Conservation (phyloP, 768 basidiomycete species). For the Xerocomus brunneocitrinus region DNA sequence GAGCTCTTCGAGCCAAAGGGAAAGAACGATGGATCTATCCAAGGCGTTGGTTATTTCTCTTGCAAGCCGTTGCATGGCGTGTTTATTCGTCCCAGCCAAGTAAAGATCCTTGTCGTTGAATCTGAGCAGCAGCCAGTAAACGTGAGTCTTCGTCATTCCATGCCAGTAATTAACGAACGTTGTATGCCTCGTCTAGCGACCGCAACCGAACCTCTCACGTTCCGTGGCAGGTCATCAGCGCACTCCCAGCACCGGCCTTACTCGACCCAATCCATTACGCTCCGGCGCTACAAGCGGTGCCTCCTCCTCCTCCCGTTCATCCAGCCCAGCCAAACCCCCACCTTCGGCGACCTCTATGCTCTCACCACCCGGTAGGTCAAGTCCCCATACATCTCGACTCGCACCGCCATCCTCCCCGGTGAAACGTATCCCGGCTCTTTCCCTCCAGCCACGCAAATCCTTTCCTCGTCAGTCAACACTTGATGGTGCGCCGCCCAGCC, state of each 20-base stretch:
- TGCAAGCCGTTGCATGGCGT: conserved; percentile 78
- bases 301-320: conserved; percentile 62
- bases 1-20: conserved; percentile 80
- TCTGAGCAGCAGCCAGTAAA: conserved; percentile 22
- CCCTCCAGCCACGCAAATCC: conserved; percentile 48
- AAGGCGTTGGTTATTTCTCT: conserved; percentile 74
- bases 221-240: conserved; percentile 53
- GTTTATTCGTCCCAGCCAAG: conserved; percentile 84
- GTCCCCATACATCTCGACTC: conserved; percentile 27
- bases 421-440: conserved; percentile 47
- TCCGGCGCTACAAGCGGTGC: conserved; percentile 31
- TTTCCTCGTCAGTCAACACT: conserved; percentile 42
- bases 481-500: conserved; percentile 30
- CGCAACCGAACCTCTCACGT: conserved; percentile 23
- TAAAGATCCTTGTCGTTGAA: conserved; percentile 52
- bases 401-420: conserved; percentile 47
- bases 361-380: conserved; percentile 27
- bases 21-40: conserved; percentile 93
- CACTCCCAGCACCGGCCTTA: conserved; percentile 46
- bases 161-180: not conserved
- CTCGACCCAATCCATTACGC: conserved; percentile 39
- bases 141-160: conserved; percentile 17
- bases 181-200: conserved; percentile 21
- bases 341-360: conserved; percentile 21
- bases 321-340: conserved; percentile 55